Conservation (phyloP, 805 yeast genomes). For the Kodamaea nitidulidarum region DNA sequence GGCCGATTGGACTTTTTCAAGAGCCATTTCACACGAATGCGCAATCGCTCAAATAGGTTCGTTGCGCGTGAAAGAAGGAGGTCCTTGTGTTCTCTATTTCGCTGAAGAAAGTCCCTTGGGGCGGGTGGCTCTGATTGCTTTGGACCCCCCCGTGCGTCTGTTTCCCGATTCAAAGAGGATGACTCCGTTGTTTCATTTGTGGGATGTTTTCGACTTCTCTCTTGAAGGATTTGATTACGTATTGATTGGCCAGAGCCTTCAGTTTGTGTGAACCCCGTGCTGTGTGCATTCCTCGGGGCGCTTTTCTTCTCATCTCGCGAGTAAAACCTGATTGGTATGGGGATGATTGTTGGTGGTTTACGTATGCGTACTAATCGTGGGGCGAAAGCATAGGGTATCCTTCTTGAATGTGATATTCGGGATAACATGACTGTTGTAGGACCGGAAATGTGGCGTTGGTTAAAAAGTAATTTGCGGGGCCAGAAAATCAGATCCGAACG, state of each 20-base stretch:
- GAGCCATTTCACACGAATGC: constrained; percentile 59
- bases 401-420: not conserved
- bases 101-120: constrained; percentile 7
- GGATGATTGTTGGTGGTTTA: not conserved
- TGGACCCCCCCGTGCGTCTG: too few species aligned
- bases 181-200: too few species aligned
- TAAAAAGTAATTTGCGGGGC: not conserved
- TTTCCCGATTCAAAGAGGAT: too few species aligned
- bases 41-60: constrained; percentile 25
- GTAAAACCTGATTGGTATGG: not conserved
- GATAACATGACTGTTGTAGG: not conserved
- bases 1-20: constrained; percentile 75
- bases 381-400: too few species aligned
- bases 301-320: not conserved
- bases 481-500: too few species aligned
- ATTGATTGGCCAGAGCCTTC: too few species aligned
- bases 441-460: too few species aligned
- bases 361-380: not conserved
- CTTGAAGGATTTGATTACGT: not conserved
- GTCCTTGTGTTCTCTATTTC: constrained; percentile 18
- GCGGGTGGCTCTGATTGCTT: not conserved
- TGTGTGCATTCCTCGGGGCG: too few species aligned
- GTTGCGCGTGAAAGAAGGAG: constrained; percentile 26
- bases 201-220: too few species aligned
- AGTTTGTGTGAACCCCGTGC: too few species aligned